Conservation (phyloP, 2,329 filamentous ascomycete species). For the Microsporum ferrugineum region DNA sequence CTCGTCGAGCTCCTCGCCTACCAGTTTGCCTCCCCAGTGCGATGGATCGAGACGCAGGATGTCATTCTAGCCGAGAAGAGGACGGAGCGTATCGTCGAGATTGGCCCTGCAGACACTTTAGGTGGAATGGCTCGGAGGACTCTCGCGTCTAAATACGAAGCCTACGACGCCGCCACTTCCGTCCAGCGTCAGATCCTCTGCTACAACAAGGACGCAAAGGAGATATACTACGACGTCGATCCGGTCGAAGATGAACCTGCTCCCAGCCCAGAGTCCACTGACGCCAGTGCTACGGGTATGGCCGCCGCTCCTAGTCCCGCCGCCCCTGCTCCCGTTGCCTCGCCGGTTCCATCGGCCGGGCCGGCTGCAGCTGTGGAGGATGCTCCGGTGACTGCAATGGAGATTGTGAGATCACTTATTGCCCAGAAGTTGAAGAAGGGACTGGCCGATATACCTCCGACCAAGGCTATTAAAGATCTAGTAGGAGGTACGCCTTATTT, state of each 20-base stretch:
- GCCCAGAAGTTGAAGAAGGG: slow-evolving; percentile 98
- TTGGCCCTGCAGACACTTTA: slow-evolving; percentile 91
- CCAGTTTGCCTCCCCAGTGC: slow-evolving; percentile 94
- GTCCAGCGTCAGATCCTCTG: slow-evolving; percentile 95
- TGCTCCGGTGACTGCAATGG: slow-evolving; percentile 73
- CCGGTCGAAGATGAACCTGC: slow-evolving; percentile 83
- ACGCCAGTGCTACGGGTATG: slow-evolving; percentile 25
- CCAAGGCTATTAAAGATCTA: slow-evolving; percentile 96
- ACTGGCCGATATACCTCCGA: slow-evolving; percentile 73
- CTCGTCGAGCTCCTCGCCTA: slow-evolving; percentile 98
- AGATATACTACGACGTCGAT: slow-evolving; percentile 98
- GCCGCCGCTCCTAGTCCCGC: slow-evolving; percentile 43
- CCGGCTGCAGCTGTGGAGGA: slow-evolving; percentile 81
- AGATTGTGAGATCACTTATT: slow-evolving; percentile 78
- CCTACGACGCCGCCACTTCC: slow-evolving; percentile 92
- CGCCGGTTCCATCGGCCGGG: slow-evolving; percentile 57
- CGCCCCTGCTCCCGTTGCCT: slow-evolving; percentile 44
- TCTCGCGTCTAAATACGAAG: slow-evolving; percentile 92
- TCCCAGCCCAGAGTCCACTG: slow-evolving; percentile 32
- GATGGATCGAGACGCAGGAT: slow-evolving; percentile 99
- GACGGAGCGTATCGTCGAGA: slow-evolving; percentile 93
- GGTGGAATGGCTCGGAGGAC: slow-evolving; percentile 97
- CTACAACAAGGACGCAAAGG: slow-evolving; percentile 98
- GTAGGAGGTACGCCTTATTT: slow-evolving; percentile 69
- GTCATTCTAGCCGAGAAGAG: slow-evolving; percentile 93